Base-by-base conservation (phyloP, 352 stramenopile species). In the Hyaloperonospora arabidopsidis region DNA sequence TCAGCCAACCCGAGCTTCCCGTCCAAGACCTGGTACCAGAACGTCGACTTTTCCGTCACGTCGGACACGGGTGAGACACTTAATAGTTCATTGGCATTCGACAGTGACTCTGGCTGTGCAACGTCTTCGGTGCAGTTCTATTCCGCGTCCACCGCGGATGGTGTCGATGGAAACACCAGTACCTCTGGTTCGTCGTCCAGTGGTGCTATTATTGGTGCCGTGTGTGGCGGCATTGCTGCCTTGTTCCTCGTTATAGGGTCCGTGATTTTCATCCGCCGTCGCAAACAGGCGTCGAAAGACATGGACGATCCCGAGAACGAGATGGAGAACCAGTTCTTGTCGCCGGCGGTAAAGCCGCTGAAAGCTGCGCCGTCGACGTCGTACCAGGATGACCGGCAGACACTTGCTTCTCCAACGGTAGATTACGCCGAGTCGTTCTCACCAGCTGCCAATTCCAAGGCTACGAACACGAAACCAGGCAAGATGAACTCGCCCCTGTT, bases 121-220 rank as follows among this genome's bases (percentile, higher is more conserved):
- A 81, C 76, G 3, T 88, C 76, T 19, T 63, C 63, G 19, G 72
- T 84, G 23, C 80, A 90, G 56, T 90, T 90, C 41, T 83, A 74
- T 54, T 72, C 70, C 17, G 67, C 71, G 2, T 83, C 70, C 5
- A 85, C 80, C 4, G 55, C 65, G 1, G 62, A 74, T 8, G 76
- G 68, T 62, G 59, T 76, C 17, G 64, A 76, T 22, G 57, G 59
- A 52, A 67, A 41, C 45, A 60, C 46, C 49, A 29, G 36, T 25
- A 46, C 52, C 10, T 53, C 51, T 12, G 58, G 54, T 12, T 46
- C 40, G 35, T 63, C 54, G 12, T 68, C 65, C 1, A 70, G 21
- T n/a, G 67, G 46, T 15, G 62, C 60, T 5, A 49, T 86, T 7
- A 54, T 87, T 21, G 60, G 73, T 17, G 74, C 61, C 0, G 34